Conservation (phyloP, 2,329 filamentous ascomycete genomes). For the Emericellopsis atlantica region DNA sequence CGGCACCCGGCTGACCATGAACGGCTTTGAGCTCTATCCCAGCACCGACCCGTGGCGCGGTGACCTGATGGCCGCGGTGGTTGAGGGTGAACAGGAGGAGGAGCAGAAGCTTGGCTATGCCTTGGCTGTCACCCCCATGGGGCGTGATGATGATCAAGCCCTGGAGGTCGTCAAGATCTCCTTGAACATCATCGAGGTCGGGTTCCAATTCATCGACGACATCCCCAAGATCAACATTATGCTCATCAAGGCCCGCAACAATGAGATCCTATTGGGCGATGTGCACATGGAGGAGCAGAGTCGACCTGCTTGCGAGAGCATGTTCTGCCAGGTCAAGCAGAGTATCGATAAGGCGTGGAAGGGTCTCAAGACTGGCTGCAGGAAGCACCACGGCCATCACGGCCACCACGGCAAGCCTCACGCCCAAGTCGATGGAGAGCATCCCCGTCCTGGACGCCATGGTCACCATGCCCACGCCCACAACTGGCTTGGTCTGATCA, state of each 20-base stretch:
- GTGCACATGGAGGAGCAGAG: constrained; percentile 22
- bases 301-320: constrained; percentile 23
- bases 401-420: constrained; percentile 8
- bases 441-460: constrained; percentile 5
- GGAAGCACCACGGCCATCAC: constrained; percentile 5
- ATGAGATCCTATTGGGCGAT: constrained; percentile 40
- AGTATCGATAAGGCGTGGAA: constrained; percentile 14
- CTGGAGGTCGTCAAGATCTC: constrained; percentile 40
- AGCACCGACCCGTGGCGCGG: constrained; percentile 30
- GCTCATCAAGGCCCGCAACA: constrained; percentile 44
- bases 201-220: constrained; percentile 37
- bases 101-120: constrained; percentile 35
- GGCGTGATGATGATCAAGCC: constrained; percentile 35
- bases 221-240: constrained; percentile 45
- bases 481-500: constrained; percentile 33
- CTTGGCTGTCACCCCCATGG: constrained; percentile 26
- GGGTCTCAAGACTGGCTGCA: constrained; percentile 13
- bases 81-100: constrained; percentile 22
- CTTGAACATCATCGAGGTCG: constrained; percentile 48
- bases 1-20: constrained; percentile 38
- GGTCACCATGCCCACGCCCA: constrained; percentile 7
- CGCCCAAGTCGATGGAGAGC: background rate
- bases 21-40: constrained; percentile 49
- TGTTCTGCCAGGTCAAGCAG: constrained; percentile 36
- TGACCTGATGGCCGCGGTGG: constrained; percentile 31